Evolutionary conservation across 1,284 basidiomycete species (phyloP).

Genomic region (Puccinia hordei): DNA sequence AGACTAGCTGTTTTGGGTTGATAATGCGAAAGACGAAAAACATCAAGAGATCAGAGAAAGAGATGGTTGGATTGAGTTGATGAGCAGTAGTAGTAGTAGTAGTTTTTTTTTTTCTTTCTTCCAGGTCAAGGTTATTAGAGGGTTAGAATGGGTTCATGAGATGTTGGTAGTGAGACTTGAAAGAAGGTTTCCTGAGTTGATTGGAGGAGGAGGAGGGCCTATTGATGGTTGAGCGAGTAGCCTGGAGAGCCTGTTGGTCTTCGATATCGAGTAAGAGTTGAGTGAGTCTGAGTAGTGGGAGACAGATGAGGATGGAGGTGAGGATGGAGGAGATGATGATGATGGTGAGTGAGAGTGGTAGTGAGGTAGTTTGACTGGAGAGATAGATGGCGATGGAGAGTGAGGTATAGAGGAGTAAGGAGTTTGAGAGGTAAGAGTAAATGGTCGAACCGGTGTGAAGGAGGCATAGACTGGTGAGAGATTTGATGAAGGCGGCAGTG

Average conservation of each 20-base stretch:
- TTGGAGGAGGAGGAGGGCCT: neutral
- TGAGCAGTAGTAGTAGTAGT: no score
- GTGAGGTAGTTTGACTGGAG: neutral
- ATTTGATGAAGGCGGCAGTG: neutral
- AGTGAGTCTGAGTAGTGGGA: conserved; percentile 8
- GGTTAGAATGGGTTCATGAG: no score
- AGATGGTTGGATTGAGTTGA: no score
- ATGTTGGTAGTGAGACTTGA: no score
- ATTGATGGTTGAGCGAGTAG: no score
- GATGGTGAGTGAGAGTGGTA: neutral
- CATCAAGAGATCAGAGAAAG: no score
- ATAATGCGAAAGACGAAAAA: no score
- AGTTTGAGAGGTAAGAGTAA: neutral
- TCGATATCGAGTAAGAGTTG: conserved; percentile 7
- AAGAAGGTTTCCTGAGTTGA: neutral
- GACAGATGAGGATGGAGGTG: neutral
- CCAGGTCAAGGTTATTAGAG: no score
- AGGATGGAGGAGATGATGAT: neutral
- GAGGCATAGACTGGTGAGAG: neutral
- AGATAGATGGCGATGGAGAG: neutral
- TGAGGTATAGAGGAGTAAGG: neutral
- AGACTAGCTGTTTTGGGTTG: no score
- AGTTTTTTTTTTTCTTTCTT: no score
- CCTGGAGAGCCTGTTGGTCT: neutral
- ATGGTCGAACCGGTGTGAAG: neutral